phyloP scores from a whole-genome alignment of 768 basidiomycete species.

The Lactarius vividus region DNA sequence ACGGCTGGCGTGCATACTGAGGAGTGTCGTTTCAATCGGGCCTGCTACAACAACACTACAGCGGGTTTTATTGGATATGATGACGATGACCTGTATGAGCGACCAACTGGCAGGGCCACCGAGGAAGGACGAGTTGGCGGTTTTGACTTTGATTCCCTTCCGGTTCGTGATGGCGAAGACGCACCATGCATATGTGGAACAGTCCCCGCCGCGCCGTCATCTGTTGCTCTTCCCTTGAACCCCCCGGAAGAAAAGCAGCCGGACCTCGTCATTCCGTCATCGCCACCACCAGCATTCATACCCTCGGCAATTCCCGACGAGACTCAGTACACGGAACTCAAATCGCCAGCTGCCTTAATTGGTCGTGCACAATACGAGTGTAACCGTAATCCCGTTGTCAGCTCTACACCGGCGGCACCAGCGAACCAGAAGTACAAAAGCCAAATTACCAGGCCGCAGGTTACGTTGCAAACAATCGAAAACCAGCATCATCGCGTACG shows the following conservation, averaged over 20 bases:
- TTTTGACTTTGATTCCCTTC: slow-evolving; percentile 41
- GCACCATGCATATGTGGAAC: slow-evolving; percentile 22
- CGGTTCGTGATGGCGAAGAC: slow-evolving; percentile 28
- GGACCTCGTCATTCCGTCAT: not conserved
- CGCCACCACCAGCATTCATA: not conserved
- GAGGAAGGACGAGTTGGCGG: slow-evolving; percentile 27
- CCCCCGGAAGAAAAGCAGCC: slow-evolving; percentile 12
- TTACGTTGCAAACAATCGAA: slow-evolving; percentile 10
- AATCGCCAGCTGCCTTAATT: slow-evolving; percentile 17
- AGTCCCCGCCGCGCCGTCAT: slow-evolving; percentile 26
- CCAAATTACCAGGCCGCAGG: not conserved
- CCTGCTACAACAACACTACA: slow-evolving; percentile 29
- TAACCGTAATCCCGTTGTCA: slow-evolving; percentile 13
- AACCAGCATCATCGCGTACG: slow-evolving; percentile 46
- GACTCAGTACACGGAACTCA: slow-evolving; percentile 6
- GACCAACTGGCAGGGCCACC: slow-evolving; percentile 11
- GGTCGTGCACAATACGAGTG: slow-evolving; percentile 23
- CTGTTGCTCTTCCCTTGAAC: slow-evolving; percentile 27
- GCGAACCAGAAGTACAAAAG: slow-evolving; percentile 21
- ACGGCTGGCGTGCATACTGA: slow-evolving; percentile 21
- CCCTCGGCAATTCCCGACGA: not conserved
- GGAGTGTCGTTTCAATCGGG: slow-evolving; percentile 28
- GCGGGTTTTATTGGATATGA: slow-evolving; percentile 37
- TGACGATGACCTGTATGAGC: slow-evolving; percentile 29
- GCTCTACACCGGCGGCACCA: slow-evolving; percentile 8